Evolutionary conservation across 140 eudicot species (phyloP).

Genomic region (Erigeron philadelphicus): DNA sequence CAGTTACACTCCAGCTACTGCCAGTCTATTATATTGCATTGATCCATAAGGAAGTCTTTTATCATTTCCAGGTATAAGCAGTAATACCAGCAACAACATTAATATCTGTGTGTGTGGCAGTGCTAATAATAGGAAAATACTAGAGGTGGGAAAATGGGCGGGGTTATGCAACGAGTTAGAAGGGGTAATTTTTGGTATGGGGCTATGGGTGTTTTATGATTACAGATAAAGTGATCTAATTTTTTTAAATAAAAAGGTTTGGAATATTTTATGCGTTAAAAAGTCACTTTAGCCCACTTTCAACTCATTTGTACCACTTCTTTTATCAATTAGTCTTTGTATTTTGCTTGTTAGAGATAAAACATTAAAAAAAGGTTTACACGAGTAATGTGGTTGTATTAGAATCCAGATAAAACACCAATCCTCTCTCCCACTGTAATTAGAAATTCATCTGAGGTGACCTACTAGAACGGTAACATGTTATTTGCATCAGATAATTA

Average conservation of each 20-base stretch:
- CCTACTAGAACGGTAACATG: neutral
- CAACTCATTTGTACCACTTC: neutral
- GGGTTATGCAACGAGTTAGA: neutral
- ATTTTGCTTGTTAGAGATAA: neutral
- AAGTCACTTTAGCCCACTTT: no score
- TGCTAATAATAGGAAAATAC: neutral
- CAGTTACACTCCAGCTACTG: conserved; percentile 20
- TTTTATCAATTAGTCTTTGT: neutral
- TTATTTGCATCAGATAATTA: neutral
- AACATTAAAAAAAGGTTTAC: neutral
- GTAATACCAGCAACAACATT: neutral
- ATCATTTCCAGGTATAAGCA: conserved; percentile 15
- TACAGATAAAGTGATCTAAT: neutral
- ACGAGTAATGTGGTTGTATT: no score
- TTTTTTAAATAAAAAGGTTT: no score
- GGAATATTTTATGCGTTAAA: no score
- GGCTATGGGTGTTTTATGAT: neutral
- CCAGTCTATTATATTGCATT: conserved; percentile 18
- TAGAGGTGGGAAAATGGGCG: neutral
- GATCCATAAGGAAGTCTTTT: conserved; percentile 18
- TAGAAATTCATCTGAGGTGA: no score
- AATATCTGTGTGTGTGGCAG: neutral
- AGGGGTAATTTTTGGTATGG: neutral
- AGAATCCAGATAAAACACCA: no score
- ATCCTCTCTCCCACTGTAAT: no score